phyloP scores from a whole-genome alignment of 192 early-diverging fungal genomes.

The Umbelopsis sp. region DNA sequence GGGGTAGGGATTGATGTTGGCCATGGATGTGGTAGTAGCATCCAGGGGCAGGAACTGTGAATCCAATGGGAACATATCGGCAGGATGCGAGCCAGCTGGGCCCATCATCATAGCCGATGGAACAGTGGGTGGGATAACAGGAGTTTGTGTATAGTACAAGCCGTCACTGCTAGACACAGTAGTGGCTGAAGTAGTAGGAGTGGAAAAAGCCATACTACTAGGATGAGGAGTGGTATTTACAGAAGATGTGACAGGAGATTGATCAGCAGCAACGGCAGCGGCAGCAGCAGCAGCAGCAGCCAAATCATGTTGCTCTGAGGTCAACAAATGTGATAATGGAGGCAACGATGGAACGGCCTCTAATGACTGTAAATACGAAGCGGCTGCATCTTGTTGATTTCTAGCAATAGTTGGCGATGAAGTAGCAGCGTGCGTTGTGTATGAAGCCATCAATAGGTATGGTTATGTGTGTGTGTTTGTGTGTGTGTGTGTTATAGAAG shows the following conservation, averaged over 20 bases:
- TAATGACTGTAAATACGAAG: slow-evolving; percentile 7
- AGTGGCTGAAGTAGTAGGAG: background rate
- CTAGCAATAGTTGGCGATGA: too few relatives aligned
- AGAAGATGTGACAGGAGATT: slow-evolving; percentile 1
- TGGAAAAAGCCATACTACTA: background rate
- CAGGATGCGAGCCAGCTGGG: background rate
- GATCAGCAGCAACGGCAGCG: background rate
- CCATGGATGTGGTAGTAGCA: slow-evolving; percentile 10
- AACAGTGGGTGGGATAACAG: background rate
- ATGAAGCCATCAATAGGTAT: too few relatives aligned
- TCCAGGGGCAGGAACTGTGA: slow-evolving; percentile 9
- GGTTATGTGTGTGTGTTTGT: too few relatives aligned
- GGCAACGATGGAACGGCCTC: slow-evolving; percentile 6
- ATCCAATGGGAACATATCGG: slow-evolving; percentile 6
- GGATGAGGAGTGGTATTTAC: background rate
- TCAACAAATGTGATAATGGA: slow-evolving; percentile 16
- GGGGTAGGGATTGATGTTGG: slow-evolving; percentile 17
- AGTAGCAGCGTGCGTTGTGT: too few relatives aligned
- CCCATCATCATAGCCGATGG: slow-evolving; percentile 11
- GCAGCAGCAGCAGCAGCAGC: slow-evolving; percentile 9
- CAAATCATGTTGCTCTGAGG: slow-evolving; percentile 16
- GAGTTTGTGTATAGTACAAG: slow-evolving; percentile 11
- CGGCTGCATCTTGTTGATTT: background rate
- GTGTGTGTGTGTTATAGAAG: too few relatives aligned
- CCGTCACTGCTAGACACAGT: background rate